phyloP scores from a whole-genome alignment of 768 basidiomycete genomes.

The Lentinula raphanica region DNA sequence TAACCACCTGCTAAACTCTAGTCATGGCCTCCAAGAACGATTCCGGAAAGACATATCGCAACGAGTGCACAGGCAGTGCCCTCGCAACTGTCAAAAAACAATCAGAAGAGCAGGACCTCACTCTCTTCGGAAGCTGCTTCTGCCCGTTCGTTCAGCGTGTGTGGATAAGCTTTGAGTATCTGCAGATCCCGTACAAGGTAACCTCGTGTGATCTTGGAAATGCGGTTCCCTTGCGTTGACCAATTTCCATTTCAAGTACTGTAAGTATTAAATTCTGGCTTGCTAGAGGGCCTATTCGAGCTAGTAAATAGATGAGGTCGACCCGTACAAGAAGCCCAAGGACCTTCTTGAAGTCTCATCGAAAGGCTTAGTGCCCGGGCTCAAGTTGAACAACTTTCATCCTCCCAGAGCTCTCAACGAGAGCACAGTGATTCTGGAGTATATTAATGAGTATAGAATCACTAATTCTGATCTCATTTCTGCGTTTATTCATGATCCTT shows the following conservation, averaged over 20 bases:
- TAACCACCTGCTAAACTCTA: too few species aligned
- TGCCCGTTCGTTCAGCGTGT: conserved; percentile 82
- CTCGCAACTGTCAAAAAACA: conserved; percentile 53
- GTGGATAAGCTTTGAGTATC: conserved; percentile 70
- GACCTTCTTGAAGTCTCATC: conserved; percentile 79
- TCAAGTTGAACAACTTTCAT: conserved; percentile 47
- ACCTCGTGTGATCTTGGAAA: background rate
- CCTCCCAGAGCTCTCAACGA: conserved; percentile 69
- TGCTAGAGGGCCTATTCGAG: background rate
- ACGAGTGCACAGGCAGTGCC: conserved; percentile 43
- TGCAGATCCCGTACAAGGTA: conserved; percentile 68
- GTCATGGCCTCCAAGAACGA: conserved; percentile 18
- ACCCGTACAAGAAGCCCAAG: conserved; percentile 77
- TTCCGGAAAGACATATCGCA: conserved; percentile 35
- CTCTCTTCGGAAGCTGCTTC: conserved; percentile 68
- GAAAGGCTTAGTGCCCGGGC: conserved; percentile 73
- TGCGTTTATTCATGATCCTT: background rate
- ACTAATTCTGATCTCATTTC: background rate
- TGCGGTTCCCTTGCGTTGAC: background rate
- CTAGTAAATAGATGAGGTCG: conserved; percentile 57
- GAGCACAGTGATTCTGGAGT: conserved; percentile 76
- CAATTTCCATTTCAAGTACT: conserved; percentile 27
- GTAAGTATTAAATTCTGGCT: conserved; percentile 20
- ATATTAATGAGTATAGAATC: conserved; percentile 58
- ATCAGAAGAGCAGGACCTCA: conserved; percentile 43